Evolutionary conservation across 306 rosid genomes (phyloP), one percentile per base, ranked within the genome.

Genomic region (Elaeagnus macrophylla): DNA sequence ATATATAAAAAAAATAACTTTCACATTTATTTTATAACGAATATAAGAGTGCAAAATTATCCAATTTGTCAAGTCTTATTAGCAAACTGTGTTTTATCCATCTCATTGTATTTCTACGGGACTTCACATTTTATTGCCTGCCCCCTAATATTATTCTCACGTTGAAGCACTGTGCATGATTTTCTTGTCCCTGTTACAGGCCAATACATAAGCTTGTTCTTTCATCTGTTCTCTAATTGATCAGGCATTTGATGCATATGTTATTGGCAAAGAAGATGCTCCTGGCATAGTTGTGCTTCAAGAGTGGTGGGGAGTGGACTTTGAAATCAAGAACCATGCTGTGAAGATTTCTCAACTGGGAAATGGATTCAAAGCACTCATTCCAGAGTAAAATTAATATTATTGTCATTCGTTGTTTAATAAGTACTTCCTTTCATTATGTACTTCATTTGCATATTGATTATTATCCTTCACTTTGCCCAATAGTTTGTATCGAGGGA

Each of bases 221-320:
- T 57, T 5, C 15, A 51, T 54, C 47, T 52, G 9, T 46, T 47
- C 48, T 73, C 39, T 55, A 25, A 56, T 50, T 72, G 68, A 32
- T 38, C 79, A 88, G 97, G 62, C 76, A 55, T 88, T 88, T 66
- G 85, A 82, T 68, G 97, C 83, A 8, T 88, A 88, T 53, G 81
- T 84, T 54, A 79, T 88, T 55, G 94, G 96, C 52, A 80, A 67
- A 74, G 96, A 88, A 10, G 81, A 76, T 69, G 95, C 95, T 72
- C 95, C 96, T 6, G 96, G 94, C 44, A 80, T 84, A 61, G 95
- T 85, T 53, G 93, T 88, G 65, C 74, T 88, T 57, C 95, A 88
- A 72, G 95, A 88, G 62, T 84, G 95, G 95, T 88, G 95, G 95
- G 97, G 97, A 43, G 86, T 88, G 57, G 95, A 88, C 69, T 85